Base-by-base conservation (phyloP, 2,329 filamentous ascomycete species). In the Hypoxylon sp. region DNA sequence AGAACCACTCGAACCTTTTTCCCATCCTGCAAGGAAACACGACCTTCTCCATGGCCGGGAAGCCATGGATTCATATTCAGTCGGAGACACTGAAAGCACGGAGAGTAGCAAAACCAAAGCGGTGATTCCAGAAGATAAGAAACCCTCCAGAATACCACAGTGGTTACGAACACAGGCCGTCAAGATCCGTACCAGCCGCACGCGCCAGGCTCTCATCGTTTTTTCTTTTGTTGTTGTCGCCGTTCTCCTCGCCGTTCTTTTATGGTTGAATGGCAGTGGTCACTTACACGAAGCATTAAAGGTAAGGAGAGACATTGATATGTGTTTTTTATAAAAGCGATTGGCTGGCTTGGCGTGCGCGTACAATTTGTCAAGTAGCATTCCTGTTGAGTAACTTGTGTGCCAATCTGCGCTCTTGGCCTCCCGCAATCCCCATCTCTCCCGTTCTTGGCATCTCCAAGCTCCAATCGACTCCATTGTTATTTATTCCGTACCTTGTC, bases 121-220 rank as follows among this genome's bases (percentile, higher is more conserved):
- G 41, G 10, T 68, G 11, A 58, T 59, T 50, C 57, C 51, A 19
- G 55, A 60, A 32, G n/a, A 52, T 14, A 62, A 60, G 14, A 65
- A 51, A 17, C 14, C 56, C n/a, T 61, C 51, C 5, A 66, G 50
- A 50, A 41, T 53, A 32, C 32, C 14, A 19, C 57, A 13, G 14
- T 69, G 63, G 65, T 4, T 69, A 1, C 63, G 28, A 53, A 62
- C 57, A 3, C 55, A 68, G 45, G 34, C 28, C 28, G 28, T 43
- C n/a, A 62, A 57, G 25, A 50, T 63, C 45, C 65, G 65, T 19
- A 52, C 51, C 14, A 69, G 68, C 60, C 63, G 68, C n/a, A 71
- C 68, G 13, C 68, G 68, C 34, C 65, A 68, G 34, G 55, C 57
- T 25, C 57, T 69, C 13, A 21, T 71, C 32, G 63, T 28, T 28